These are phyloP conservation scores for Colletotrichum liaoningense DNA, from an alignment of 2,329 filamentous ascomycete species.

Conservation along the genomic window DNA sequence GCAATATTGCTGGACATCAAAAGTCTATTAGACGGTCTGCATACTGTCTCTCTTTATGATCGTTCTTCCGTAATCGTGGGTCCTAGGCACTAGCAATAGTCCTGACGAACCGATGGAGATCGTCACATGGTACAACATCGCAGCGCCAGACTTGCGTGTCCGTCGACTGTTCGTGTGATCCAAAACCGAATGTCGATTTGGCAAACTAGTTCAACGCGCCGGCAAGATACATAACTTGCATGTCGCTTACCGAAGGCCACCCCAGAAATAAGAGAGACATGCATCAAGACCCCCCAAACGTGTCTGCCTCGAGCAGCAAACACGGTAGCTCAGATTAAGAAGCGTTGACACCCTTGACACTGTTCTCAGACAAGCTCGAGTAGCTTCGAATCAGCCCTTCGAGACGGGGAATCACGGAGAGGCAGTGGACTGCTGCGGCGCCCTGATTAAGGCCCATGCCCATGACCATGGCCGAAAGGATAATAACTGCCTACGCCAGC, in stretches of 20 bases:
- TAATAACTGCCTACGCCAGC: neutral
- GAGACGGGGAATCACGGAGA: neutral
- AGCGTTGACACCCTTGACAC: no score
- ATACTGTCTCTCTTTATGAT: no score
- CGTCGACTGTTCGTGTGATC: neutral
- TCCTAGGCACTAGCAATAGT: neutral
- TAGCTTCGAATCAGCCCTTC: no score
- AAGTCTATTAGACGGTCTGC: neutral
- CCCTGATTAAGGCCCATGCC: neutral
- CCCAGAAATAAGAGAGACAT: no score
- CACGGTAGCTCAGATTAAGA: no score
- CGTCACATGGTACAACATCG: neutral
- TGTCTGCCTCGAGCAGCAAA: no score
- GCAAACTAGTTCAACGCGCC: neutral
- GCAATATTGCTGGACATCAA: neutral
- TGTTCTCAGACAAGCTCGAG: no score
- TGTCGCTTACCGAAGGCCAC: no score
- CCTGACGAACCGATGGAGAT: neutral
- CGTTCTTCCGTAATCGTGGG: neutral
- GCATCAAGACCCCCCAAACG: no score
- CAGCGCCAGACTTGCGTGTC: neutral
- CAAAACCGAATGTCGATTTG: neutral
- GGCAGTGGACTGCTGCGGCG: neutral
- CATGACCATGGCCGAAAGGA: neutral
- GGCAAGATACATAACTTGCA: no score